These are phyloP conservation scores for Cucurbita maxima DNA, from an alignment of 306 rosid species.

Conservation along the genomic window DNA sequence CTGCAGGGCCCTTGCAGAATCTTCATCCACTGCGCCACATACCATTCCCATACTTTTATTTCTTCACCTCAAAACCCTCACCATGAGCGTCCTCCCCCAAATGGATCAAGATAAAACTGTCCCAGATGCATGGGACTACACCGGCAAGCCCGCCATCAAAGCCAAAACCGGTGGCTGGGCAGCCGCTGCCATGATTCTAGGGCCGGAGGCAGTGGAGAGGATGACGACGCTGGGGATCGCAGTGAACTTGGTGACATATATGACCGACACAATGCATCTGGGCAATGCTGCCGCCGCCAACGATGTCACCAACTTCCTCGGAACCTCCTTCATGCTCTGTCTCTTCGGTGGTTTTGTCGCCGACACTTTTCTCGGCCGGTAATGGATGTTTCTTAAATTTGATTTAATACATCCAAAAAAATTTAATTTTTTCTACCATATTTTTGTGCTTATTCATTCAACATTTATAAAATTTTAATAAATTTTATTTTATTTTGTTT, in stretches of 20 bases:
- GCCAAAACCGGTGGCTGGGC: conserved; percentile 66
- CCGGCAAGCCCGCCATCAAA: conserved; percentile 46
- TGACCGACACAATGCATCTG: conserved; percentile 69
- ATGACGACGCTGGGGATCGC: conserved; percentile 73
- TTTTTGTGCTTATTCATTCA: too few species aligned
- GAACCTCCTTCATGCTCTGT: conserved; percentile 87
- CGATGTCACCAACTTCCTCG: conserved; percentile 72
- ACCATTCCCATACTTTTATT: neutral
- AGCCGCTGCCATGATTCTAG: conserved; percentile 77
- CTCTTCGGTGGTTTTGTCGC: conserved; percentile 78
- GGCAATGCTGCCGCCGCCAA: conserved; percentile 83
- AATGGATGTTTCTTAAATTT: neutral
- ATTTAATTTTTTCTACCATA: too few species aligned
- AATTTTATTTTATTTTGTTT: neutral
- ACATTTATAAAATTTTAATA: too few species aligned
- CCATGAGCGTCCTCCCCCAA: conserved; percentile 24
- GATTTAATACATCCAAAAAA: too few species aligned
- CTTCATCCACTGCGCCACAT: neutral
- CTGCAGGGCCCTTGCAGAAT: neutral
- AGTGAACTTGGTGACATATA: conserved; percentile 67
- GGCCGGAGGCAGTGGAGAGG: conserved; percentile 72
- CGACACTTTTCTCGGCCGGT: conserved; percentile 88
- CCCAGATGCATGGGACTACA: conserved; percentile 64
- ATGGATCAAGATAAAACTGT: conserved; percentile 31
- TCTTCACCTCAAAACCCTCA: neutral